Evolutionary conservation across 192 early-diverging fungal species (phyloP), one percentile per base, ranked within the genome.

Genomic region (Globomyces pollinis-pini): DNA sequence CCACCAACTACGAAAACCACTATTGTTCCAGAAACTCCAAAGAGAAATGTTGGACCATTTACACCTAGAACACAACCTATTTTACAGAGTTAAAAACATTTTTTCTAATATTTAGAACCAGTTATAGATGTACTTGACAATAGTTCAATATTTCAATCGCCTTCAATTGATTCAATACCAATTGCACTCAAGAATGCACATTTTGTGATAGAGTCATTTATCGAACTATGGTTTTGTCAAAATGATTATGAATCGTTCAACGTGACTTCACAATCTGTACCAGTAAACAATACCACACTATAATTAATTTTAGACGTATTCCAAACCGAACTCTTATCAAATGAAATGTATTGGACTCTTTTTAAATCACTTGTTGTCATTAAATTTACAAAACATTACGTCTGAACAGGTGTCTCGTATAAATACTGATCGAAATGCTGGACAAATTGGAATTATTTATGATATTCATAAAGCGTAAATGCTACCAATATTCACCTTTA

Each of bases 311-410:
- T 15, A 20, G 20, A n/a, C 38, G 38, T 39, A 39, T 52, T 13
- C 21, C 13, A 52, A 52, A 52, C 50, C 50, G 16, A 52, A 36
- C 21, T 1, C 50, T 6, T 52, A 52, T 16, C 50, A 52, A 36
- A 31, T 52, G 5, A n/a, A 34, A 36, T 52, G 50, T 16, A 52
- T 52, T 5, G 4, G 16, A 13, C 13, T 31, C 7, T 6, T 52
- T 15, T 34, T 20, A 4, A 52, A 52, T n/a, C 21, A 52, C 16
- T 16, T 52, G 21, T 11, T 52, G 8, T 31, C 31, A 5, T 36
- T 52, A n/a, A 23, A 52, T 52, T 36, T 52, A 36, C 30, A 36
- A 34, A 34, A 5, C 34, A 52, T 52, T 39, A n/a, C 38, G 15
- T n/a, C 38, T n/a, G 38, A 39, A 20, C 38, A 39, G 38, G 20